Evolutionary conservation across 2,329 filamentous ascomycete genomes (phyloP), one percentile per base, ranked within the genome.

Genomic region (Penicillium hesseltinei): DNA sequence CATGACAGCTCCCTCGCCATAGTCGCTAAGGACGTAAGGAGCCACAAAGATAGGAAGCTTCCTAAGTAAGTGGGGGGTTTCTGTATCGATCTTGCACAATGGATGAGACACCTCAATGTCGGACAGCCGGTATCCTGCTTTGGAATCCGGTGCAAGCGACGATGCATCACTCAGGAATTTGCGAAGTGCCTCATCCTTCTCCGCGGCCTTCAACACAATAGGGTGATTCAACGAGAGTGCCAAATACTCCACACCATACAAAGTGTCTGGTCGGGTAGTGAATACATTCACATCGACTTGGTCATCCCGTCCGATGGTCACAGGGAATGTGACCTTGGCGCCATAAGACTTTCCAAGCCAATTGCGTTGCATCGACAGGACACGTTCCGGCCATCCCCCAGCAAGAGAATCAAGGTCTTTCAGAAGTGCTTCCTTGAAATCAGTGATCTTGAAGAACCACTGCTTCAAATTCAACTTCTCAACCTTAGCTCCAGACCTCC

Each of bases 1-100:
- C 91, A 96, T 96, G 2, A 96, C 88, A 10, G 91, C 91, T 1
- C 91, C 91, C 63, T 92, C 89, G 17, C 91, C 91, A 65, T 95
- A 94, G 68, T 92, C 89, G 27, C 88, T 88, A 5, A 95, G 79
- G 11, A 96, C 92, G 69, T 96, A 96, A 0, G 91, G 88, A 10
- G 92, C 90, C 23, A 90, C 88, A 67, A 88, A 96, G 5, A 96
- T 81, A 1, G 91, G 91, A 5, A 95, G 66, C 8, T 82, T 57
- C 33, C 70, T 68, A n/a, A 67, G 60, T 17, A 76, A 55, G 48
- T 74, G 64, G 13, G 65, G 59, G n/a, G 62, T 72, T 80, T 62
- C 81, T 68, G 69, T 84, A 81, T 78, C 74, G 47, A 85, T 82
- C 2, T 83, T 79, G 9, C 69, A 70, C 17, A 93, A 71, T 2